These are phyloP conservation scores for Tetrapyrgos nigripes DNA, from an alignment of 1,284 basidiomycete genomes.

Conservation along the genomic window DNA sequence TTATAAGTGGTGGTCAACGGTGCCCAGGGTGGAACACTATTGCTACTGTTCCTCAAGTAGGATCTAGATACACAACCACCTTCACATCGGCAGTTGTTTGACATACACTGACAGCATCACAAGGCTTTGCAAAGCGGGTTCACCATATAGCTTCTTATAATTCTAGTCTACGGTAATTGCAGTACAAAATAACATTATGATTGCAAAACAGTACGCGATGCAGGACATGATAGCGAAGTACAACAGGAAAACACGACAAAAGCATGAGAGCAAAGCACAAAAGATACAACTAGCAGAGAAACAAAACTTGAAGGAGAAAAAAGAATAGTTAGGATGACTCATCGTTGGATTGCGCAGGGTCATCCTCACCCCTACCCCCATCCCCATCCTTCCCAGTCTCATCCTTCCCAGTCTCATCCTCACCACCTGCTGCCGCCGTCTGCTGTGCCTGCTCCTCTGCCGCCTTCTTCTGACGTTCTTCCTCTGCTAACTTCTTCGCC, in stretches of 20 bases:
- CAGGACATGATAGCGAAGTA: background rate
- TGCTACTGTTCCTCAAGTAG: too few relatives aligned
- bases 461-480: too few relatives aligned
- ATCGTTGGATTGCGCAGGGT: background rate
- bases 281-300: background rate
- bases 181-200: too few relatives aligned
- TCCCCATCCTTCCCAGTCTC: conserved; percentile 17
- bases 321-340: background rate
- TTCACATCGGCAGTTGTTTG: too few relatives aligned
- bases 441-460: background rate
- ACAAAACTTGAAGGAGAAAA: background rate
- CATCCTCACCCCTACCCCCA: background rate
- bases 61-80: too few relatives aligned
- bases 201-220: too few relatives aligned
- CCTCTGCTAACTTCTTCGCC: background rate
- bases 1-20: too few relatives aligned
- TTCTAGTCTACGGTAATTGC: too few relatives aligned
- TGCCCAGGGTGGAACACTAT: too few relatives aligned
- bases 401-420: background rate
- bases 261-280: background rate
- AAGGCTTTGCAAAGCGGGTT: too few relatives aligned
- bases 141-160: too few relatives aligned
- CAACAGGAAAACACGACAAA: background rate
- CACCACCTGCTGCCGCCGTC: background rate
- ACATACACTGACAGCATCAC: too few relatives aligned